Evolutionary conservation across 2,329 filamentous ascomycete species (phyloP).

Genomic region (Trichoderma polysporum): DNA sequence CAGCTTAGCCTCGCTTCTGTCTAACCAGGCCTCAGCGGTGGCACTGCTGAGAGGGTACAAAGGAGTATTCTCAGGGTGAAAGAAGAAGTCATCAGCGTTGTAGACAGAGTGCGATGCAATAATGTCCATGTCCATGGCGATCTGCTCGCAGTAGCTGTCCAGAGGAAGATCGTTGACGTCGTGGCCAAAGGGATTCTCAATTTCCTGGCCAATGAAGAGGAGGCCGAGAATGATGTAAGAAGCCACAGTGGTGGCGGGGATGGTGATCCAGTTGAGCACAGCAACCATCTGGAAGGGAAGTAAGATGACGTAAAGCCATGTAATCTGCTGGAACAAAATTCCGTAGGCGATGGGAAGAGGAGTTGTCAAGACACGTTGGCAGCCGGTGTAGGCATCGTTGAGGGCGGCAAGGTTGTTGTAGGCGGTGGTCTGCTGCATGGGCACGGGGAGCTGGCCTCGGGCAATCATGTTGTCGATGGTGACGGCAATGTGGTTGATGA

Average conservation of each 20-base stretch:
- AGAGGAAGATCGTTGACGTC: constrained; percentile 81
- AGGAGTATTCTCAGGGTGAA: constrained; percentile 47
- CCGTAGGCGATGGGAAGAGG: constrained; percentile 80
- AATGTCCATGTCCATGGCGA: constrained; percentile 72
- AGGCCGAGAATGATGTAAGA: constrained; percentile 84
- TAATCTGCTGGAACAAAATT: constrained; percentile 80
- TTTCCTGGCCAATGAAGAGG: constrained; percentile 70
- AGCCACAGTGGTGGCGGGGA: constrained; percentile 69
- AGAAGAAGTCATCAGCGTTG: constrained; percentile 34
- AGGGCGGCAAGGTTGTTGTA: constrained; percentile 62
- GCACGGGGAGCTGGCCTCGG: constrained; percentile 54
- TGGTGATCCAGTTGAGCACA: constrained; percentile 68
- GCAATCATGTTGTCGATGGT: constrained; percentile 63
- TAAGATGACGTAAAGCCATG: constrained; percentile 78
- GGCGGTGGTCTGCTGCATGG: constrained; percentile 60
- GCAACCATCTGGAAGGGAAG: constrained; percentile 77
- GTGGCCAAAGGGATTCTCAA: constrained; percentile 81
- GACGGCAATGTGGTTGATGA: constrained; percentile 68
- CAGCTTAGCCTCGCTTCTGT: constrained; percentile 42
- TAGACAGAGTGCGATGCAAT: constrained; percentile 56
- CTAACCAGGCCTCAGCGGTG: constrained; percentile 39
- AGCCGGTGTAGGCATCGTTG: constrained; percentile 70
- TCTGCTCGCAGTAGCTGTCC: constrained; percentile 73
- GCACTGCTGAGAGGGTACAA: constrained; percentile 55
- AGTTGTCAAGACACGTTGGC: constrained; percentile 77